These are phyloP conservation scores for Artomyces pyxidatus DNA, from an alignment of 768 basidiomycete species.

Conservation along the genomic window DNA sequence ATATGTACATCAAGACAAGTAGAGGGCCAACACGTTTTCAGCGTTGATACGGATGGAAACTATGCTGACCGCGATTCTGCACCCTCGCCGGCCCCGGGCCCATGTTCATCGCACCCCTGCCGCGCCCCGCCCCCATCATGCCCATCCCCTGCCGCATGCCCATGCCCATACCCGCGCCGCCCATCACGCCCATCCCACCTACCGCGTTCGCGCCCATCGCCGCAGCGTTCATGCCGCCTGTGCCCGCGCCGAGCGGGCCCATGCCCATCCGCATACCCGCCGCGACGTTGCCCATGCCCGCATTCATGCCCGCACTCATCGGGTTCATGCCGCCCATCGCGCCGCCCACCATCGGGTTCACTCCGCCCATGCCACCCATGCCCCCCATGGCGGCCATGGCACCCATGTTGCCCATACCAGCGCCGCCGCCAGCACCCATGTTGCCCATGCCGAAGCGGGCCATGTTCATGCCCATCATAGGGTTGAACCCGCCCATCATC, in stretches of 20 bases:
- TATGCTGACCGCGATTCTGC: conserved; percentile 65
- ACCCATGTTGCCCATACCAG: conserved; percentile 21
- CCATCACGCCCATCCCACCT: conserved; percentile 31
- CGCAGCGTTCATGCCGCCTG: no score
- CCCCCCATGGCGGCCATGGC: conserved; percentile 41
- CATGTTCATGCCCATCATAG: conserved; percentile 27
- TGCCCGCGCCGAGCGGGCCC: conserved; percentile 28
- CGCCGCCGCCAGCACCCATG: conserved; percentile 44
- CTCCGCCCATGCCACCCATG: conserved; percentile 2
- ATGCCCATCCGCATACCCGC: conserved; percentile 22
- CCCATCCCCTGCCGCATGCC: conserved; percentile 24
- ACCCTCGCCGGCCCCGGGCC: conserved; percentile 44
- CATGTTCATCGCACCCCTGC: conserved; percentile 46
- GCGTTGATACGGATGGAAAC: conserved; percentile 80
- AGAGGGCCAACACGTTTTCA: conserved; percentile 22
- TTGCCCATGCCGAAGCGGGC: conserved; percentile 20
- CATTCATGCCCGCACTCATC: conserved; percentile 13
- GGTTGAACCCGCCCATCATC: conserved; percentile 15
- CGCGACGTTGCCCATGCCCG: conserved; percentile 1
- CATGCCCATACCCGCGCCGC: conserved; percentile 28
- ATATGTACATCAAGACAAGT: background rate
- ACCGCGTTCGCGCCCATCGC: conserved; percentile 19
- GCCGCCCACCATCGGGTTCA: conserved; percentile 21
- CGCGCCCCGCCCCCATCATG: conserved; percentile 44
- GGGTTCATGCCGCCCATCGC: conserved; percentile 32